Evolutionary conservation across 1,284 basidiomycete genomes (phyloP), one percentile per base, ranked within the genome.

Genomic region (Puccinia triticina): DNA sequence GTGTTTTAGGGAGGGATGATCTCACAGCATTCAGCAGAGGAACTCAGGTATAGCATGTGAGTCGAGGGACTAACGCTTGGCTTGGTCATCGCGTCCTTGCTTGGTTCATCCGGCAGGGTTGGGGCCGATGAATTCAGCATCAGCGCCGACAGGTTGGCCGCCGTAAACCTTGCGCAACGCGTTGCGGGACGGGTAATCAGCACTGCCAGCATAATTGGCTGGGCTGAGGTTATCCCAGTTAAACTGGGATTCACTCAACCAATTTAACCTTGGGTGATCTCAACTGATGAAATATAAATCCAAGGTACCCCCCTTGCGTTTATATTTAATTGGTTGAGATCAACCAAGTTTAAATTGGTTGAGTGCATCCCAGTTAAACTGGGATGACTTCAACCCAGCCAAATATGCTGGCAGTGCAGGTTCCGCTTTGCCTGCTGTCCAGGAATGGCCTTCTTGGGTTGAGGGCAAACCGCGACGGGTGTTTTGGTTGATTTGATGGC

Each of bases 31-130:
- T 69, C 26, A 29, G 26, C 26, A 11, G 14, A 40, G 34, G 11
- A 11, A 0, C 23, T 72, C 46, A 48, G 23, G 34, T n/a, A n/a
- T 18, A n/a, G 46, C 29, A 16, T n/a, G 3, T 21, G 18, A 43
- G 59, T n/a, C 8, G 2, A 23, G 32, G 43, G 23, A 64, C 72
- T 66, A 21, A 82, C 79, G 72, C n/a, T 75, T 72, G 23, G 59
- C 71, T 66, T 72, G 43, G 29, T 82, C 79, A 75, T 82, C 79
- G 50, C 72, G 71, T 40, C 79, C 79, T 50, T 82, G 71, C 43
- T 82, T 48, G 48, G 71, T 75, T 23, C 57, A 2, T 32, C 79
- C 79, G 40, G 72, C 79, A 57, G 79, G 59, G 11, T 82, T 82
- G 40, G 53, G 55, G 59, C 78, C 78, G 55, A 80, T 73, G 55